Evolutionary conservation across 257 asterid species (phyloP).

Genomic region (Primulina tabacum): DNA sequence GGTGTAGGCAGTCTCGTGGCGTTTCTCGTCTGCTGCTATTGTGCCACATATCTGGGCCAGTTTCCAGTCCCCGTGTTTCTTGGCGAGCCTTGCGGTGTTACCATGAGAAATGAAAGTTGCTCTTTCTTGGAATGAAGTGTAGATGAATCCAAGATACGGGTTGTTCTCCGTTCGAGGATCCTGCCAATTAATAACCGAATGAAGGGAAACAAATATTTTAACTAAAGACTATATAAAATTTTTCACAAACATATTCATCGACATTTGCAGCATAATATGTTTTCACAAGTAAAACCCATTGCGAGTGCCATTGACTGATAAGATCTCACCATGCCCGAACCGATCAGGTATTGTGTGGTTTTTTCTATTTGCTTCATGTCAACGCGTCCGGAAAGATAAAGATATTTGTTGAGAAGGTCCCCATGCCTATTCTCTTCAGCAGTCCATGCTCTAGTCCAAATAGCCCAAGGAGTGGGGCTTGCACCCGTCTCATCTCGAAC

Average conservation of each 20-base stretch:
- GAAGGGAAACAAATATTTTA: background rate
- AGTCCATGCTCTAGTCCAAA: constrained; percentile 78
- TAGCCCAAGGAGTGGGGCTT: constrained; percentile 68
- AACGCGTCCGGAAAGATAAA: constrained; percentile 66
- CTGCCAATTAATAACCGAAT: constrained; percentile 27
- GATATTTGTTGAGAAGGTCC: constrained; percentile 62
- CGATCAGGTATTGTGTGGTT: constrained; percentile 60
- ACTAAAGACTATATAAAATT: background rate
- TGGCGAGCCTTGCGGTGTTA: constrained; percentile 77
- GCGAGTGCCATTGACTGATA: background rate
- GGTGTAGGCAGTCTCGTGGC: constrained; percentile 77
- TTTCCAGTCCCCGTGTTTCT: constrained; percentile 64
- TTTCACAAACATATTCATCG: background rate
- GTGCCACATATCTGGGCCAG: constrained; percentile 74
- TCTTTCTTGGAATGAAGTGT: constrained; percentile 77
- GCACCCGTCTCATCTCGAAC: constrained; percentile 82
- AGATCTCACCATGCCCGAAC: constrained; percentile 45
- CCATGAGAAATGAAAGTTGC: constrained; percentile 81
- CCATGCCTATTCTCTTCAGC: constrained; percentile 83
- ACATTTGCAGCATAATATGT: background rate
- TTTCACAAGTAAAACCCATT: background rate
- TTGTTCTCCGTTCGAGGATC: constrained; percentile 83
- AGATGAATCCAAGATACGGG: constrained; percentile 77
- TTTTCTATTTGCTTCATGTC: constrained; percentile 65
- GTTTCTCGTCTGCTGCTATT: constrained; percentile 77